These are phyloP conservation scores for Talaromyces sp. DNA, from an alignment of 2,329 filamentous ascomycete genomes.

Conservation along the genomic window DNA sequence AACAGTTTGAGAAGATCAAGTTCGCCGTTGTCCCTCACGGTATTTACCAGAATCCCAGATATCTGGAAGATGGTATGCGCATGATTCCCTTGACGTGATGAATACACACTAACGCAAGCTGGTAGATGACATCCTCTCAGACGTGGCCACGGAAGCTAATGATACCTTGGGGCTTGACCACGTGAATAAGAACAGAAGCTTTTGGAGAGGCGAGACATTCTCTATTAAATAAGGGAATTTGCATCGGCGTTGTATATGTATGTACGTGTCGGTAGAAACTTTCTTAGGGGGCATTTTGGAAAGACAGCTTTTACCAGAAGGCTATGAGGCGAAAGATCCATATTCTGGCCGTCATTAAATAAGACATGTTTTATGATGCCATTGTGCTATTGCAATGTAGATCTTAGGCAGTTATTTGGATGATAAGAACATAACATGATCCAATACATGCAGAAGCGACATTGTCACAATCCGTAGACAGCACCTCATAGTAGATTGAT, in stretches of 20 bases:
- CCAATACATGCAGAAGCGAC: neutral
- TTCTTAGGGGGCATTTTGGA: neutral
- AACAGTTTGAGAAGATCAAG: slow-evolving; percentile 97
- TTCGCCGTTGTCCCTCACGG: slow-evolving; percentile 74
- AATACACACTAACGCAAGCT: neutral
- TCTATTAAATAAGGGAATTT: slow-evolving; percentile 54
- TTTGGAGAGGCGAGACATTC: slow-evolving; percentile 62
- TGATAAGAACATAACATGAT: neutral
- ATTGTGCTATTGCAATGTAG: neutral
- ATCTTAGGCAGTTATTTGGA: neutral
- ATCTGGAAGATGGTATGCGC: slow-evolving; percentile 79
- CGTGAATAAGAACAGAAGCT: slow-evolving; percentile 58
- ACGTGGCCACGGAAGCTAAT: slow-evolving; percentile 71
- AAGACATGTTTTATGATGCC: neutral
- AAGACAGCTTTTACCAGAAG: neutral
- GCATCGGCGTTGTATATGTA: slow-evolving; percentile 10
- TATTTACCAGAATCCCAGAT: slow-evolving; percentile 73
- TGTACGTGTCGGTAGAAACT: neutral
- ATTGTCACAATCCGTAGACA: neutral
- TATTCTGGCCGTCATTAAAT: neutral
- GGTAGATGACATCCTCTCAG: slow-evolving; percentile 47
- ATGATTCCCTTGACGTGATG: neutral
- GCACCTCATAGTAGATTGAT: neutral
- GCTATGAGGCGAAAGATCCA: neutral
- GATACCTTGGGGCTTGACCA: slow-evolving; percentile 69